Evolutionary conservation across 2,329 filamentous ascomycete species (phyloP).

Genomic region (Trematosphaeria pertusa): DNA sequence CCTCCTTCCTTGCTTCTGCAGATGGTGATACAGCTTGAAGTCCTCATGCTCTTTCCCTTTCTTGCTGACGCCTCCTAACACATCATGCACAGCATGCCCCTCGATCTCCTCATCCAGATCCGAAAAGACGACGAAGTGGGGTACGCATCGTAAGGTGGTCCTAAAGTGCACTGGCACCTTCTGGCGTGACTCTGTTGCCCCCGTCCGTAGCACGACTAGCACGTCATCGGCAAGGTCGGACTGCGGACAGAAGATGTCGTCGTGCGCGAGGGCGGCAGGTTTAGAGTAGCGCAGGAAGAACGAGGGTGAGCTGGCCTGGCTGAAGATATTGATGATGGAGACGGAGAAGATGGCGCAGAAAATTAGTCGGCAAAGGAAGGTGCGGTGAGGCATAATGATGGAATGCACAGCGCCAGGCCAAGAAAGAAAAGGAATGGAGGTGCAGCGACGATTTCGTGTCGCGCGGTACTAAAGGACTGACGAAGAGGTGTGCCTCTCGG

Average conservation of each 20-base stretch:
- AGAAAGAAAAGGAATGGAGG: constrained; percentile 13
- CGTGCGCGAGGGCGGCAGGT: constrained; percentile 19
- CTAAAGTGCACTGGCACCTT: constrained; percentile 65
- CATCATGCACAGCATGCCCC: constrained; percentile 56
- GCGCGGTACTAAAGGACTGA: constrained; percentile 13
- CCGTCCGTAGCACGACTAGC: constrained; percentile 66
- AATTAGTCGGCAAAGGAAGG: constrained; percentile 41
- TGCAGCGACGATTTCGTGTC: constrained; percentile 7
- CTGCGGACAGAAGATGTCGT: constrained; percentile 37
- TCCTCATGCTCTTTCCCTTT: constrained; percentile 54
- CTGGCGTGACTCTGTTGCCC: constrained; percentile 64
- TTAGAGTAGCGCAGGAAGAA: constrained; percentile 37
- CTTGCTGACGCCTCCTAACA: constrained; percentile 54
- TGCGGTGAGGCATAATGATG: constrained; percentile 37
- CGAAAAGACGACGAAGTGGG: constrained; percentile 64
- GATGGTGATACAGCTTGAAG: constrained; percentile 61
- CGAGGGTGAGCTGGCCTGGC: constrained; percentile 32
- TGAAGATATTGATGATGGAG: constrained; percentile 45
- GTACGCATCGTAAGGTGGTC: constrained; percentile 64
- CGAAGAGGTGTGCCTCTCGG: constrained; percentile 7
- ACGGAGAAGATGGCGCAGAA: constrained; percentile 43
- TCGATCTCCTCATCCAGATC: constrained; percentile 64
- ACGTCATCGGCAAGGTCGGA: constrained; percentile 56
- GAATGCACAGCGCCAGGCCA: constrained; percentile 30
- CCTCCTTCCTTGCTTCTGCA: constrained; percentile 54